Evolutionary conservation across 768 basidiomycete species (phyloP), one percentile per base, ranked within the genome.

Genomic region (Russula earlei): DNA sequence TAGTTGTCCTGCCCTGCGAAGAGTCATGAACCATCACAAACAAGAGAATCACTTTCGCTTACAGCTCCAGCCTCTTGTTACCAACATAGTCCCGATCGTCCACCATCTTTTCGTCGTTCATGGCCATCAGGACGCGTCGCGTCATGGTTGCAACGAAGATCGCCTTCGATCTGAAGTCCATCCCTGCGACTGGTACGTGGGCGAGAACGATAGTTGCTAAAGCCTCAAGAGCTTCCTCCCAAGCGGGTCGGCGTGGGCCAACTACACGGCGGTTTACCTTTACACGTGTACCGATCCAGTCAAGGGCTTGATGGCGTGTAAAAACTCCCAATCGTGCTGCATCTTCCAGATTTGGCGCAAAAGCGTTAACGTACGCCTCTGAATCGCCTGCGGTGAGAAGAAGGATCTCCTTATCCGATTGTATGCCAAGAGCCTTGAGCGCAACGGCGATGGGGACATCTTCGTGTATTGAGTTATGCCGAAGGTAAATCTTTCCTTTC

Each of bases 81-180:
- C 96, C 96, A 55, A 99, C 96, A 68, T 99, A 99, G 70, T 99
- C 96, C 45, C 96, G 80, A 71, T 99, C 96, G 64, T 99, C 96
- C 10, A 96, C 93, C 82, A 93, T 92, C 65, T 85, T 93, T 69
- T 91, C 90, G 68, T 98, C 92, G 55, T 92, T 82, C 82, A 97
- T 87, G 17, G 93, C 93, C 87, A 94, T 91, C 49, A 99, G 75
- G 12, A 99, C 96, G 44, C 96, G 77, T 17, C 95, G 78, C 0
- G 91, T 93, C 96, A 99, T 99, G 2, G 91, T 95, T 1, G 91
- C 95, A 31, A 97, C 88, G 67, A 97, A 98, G 62, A 98, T 88
- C 19, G 92, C 93, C 69, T 99, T 99, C 10, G 91, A 79, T 48
- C 88, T 76, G 67, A 98, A 89, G 71, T 98, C 91, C 45, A 96